Evolutionary conservation across 1,139 yeast species (phyloP), one percentile per base, ranked within the genome.

Genomic region (Kodamaea alishanica): DNA sequence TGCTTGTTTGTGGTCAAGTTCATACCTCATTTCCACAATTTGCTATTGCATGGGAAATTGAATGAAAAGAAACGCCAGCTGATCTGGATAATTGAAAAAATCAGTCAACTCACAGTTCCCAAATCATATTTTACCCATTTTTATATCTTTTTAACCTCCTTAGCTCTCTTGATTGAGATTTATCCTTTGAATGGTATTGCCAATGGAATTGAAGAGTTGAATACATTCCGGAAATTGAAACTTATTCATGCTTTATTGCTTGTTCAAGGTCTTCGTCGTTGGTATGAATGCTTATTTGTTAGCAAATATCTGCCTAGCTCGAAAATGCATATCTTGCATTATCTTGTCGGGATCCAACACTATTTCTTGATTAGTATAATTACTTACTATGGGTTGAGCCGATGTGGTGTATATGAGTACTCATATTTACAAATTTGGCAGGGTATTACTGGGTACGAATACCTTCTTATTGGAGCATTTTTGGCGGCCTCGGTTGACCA

Each of bases 321-420:
- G 0, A 68, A 73, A 39, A 89, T 90, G 67, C 87, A 89, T 55
- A 45, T 86, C 24, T 67, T 81, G 2, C 97, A 90, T 59, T 90
- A 87, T 52, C 32, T 82, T 1, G 86, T 78, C 10, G 97, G 97
- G 0, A 33, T 85, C 5, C 63, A 70, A 45, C 89, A 84, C 55
- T 90, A 90, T 52, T 39, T 74, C 0, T 44, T 68, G 49, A 49
- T 61, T 7, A 32, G 42, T 32, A 30, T 32, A 9, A 24, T 41
- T 9, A 38, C 44, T 39, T 40, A 66, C 46, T n/a, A 28, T 20
- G 35, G 33, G 33, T 12, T 38, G 7, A 35, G 34, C 20, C 20
- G 20, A 15, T 15, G 20, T 15, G 20, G 20, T 15, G 20, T 15
- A 15, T 15, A 15, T 15, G 20, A 15, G 4, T 15, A 15, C 20